phyloP scores from a whole-genome alignment of 768 basidiomycete species.

The Termitomyces sp. region DNA sequence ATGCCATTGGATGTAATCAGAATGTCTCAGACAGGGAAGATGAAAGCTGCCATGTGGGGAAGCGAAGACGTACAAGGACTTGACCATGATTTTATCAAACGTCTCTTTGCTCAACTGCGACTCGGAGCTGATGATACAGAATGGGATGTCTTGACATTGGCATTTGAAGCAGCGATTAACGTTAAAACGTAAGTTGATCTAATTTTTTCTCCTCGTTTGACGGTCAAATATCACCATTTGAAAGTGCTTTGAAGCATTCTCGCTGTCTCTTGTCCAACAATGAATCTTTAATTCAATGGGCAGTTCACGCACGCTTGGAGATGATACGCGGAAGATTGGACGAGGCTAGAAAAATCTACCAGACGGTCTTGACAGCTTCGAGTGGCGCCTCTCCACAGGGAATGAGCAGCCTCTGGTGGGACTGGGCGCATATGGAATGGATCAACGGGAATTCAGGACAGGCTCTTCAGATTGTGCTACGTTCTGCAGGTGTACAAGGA shows the following conservation, averaged over 20 bases:
- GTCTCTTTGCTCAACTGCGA: conserved; percentile 54
- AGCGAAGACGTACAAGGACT: conserved; percentile 45
- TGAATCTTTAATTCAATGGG: conserved; percentile 63
- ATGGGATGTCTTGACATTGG: conserved; percentile 63
- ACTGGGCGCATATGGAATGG: conserved; percentile 88
- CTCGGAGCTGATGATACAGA: conserved; percentile 41
- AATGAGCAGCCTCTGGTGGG: conserved; percentile 61
- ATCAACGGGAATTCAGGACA: conserved; percentile 42
- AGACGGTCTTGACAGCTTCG: conserved; percentile 52
- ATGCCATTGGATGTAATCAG: conserved; percentile 43
- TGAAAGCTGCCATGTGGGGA: conserved; percentile 31
- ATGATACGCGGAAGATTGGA: conserved; percentile 54
- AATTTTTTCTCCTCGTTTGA: background rate
- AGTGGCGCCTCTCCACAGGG: conserved; percentile 29
- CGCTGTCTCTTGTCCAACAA: conserved; percentile 54
- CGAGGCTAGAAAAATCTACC: conserved; percentile 76
- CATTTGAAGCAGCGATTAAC: conserved; percentile 60
- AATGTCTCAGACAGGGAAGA: conserved; percentile 18
- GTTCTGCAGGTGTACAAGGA: conserved; percentile 48
- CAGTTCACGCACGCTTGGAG: conserved; percentile 72
- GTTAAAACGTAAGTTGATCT: conserved; percentile 44
- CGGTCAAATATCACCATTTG: background rate
- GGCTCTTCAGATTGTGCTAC: conserved; percentile 48
- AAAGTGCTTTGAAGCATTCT: conserved; percentile 66
- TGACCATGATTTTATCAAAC: conserved; percentile 44